These are phyloP conservation scores for Sphaerulina vaccinii DNA, from an alignment of 2,329 filamentous ascomycete species.

Conservation along the genomic window DNA sequence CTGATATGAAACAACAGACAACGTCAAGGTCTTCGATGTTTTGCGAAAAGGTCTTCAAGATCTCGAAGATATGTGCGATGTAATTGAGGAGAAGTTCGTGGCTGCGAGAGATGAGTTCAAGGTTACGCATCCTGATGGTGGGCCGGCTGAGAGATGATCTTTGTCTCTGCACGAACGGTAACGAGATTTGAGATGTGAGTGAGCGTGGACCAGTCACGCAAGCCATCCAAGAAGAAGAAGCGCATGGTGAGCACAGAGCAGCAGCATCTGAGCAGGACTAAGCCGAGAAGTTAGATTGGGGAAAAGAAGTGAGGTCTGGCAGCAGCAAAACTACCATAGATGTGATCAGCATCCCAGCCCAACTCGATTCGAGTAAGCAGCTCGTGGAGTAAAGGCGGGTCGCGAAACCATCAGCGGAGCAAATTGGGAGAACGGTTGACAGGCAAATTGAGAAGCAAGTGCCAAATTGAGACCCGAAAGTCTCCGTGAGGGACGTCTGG, in stretches of 20 bases:
- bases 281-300: neutral
- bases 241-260: slow-evolving; percentile 37
- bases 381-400: neutral
- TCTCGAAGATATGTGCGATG: slow-evolving; percentile 87
- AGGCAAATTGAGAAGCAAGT: neutral
- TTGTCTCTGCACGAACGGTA: too few species aligned
- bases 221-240: slow-evolving; percentile 48
- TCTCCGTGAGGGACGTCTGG: neutral
- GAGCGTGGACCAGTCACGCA: slow-evolving; percentile 39
- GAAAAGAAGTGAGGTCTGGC: neutral
- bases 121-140: slow-evolving; percentile 34
- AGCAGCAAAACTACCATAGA: slow-evolving; percentile 16
- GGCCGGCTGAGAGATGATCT: slow-evolving; percentile 19
- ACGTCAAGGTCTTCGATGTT: slow-evolving; percentile 76
- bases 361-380: slow-evolving; percentile 3
- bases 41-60: slow-evolving; percentile 88
- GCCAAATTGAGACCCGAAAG: neutral
- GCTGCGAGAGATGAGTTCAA: slow-evolving; percentile 63
- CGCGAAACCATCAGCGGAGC: neutral
- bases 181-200: neutral
- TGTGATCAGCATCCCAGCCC: slow-evolving; percentile 16
- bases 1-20: slow-evolving; percentile 53
- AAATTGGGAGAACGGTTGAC: neutral
- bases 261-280: neutral
- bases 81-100: slow-evolving; percentile 87